These are phyloP conservation scores for Coemansia sp. DNA, from an alignment of 192 early-diverging fungal species.

Conservation along the genomic window DNA sequence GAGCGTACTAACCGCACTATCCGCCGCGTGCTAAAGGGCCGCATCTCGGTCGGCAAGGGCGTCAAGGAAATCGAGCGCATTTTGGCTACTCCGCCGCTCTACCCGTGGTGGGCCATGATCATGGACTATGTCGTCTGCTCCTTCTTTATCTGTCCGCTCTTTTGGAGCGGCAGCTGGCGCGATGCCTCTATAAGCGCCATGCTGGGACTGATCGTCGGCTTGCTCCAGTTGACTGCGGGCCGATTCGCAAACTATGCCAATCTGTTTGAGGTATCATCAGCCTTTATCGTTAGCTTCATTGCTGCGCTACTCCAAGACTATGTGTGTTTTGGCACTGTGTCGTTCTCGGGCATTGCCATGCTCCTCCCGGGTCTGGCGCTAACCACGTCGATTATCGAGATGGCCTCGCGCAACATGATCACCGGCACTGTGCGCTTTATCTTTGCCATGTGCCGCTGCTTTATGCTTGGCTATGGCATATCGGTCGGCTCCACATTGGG, in stretches of 20 bases:
- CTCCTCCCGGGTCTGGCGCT: slow-evolving; percentile 76
- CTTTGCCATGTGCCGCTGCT: slow-evolving; percentile 77
- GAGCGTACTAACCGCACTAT: slow-evolving; percentile 67
- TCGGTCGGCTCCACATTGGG: slow-evolving; percentile 66
- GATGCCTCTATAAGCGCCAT: slow-evolving; percentile 65
- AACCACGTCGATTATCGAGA: slow-evolving; percentile 85
- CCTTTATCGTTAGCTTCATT: slow-evolving; percentile 66
- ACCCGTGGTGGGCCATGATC: slow-evolving; percentile 65
- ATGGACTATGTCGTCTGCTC: slow-evolving; percentile 61
- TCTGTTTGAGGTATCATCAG: slow-evolving; percentile 72
- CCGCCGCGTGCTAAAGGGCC: slow-evolving; percentile 65
- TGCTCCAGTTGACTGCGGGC: slow-evolving; percentile 66
- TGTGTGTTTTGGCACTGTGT: slow-evolving; percentile 67
- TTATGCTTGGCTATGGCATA: slow-evolving; percentile 78
- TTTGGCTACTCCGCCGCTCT: slow-evolving; percentile 58
- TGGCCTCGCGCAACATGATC: slow-evolving; percentile 86
- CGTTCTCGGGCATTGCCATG: slow-evolving; percentile 66
- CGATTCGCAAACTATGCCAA: slow-evolving; percentile 67
- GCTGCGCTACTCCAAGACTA: slow-evolving; percentile 63
- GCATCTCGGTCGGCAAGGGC: slow-evolving; percentile 68
- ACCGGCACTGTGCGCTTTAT: slow-evolving; percentile 85
- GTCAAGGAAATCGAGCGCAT: slow-evolving; percentile 67
- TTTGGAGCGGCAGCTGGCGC: slow-evolving; percentile 71
- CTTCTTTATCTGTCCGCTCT: slow-evolving; percentile 68
- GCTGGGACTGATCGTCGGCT: slow-evolving; percentile 63